These are phyloP conservation scores for Knoxia roxburghii DNA, from an alignment of 257 asterid species.

Conservation along the genomic window DNA sequence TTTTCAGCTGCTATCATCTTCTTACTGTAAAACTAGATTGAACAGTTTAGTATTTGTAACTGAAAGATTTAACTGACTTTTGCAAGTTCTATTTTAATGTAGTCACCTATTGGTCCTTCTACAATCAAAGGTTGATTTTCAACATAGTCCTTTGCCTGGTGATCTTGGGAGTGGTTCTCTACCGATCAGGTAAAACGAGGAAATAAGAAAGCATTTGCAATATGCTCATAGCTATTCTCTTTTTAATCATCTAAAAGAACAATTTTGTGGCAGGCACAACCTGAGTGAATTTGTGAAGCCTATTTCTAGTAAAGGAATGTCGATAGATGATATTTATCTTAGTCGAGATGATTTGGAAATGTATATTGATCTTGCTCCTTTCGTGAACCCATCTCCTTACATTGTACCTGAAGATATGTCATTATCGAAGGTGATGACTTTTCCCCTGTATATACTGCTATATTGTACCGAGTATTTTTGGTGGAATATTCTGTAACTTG, in stretches of 20 bases:
- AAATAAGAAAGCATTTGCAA: not conserved
- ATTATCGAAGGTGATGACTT: conserved; percentile 64
- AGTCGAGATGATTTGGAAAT: conserved; percentile 86
- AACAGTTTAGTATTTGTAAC: not conserved
- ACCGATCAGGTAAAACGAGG: conserved; percentile 60
- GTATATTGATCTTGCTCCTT: conserved; percentile 95
- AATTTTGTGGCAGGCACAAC: conserved; percentile 66
- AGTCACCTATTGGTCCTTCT: conserved; percentile 93
- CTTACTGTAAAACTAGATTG: conserved; percentile 2
- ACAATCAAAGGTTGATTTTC: conserved; percentile 95
- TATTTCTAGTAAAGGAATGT: conserved; percentile 77
- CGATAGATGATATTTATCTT: conserved; percentile 72
- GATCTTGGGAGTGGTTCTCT: conserved; percentile 67
- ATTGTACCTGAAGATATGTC: conserved; percentile 98
- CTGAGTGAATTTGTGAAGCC: conserved; percentile 92
- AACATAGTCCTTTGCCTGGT: conserved; percentile 78
- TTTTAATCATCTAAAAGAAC: not conserved
- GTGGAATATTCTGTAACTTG: conserved; percentile 8
- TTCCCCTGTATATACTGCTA: not conserved
- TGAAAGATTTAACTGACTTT: not conserved
- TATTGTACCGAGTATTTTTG: not conserved
- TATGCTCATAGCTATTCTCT: not conserved
- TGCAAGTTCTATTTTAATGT: conserved; percentile 27
- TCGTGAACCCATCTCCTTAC: conserved; percentile 88
- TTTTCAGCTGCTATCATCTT: conserved; percentile 5